Conservation (phyloP, 441 rosid genomes). For the Bruguiera hainesii region DNA sequence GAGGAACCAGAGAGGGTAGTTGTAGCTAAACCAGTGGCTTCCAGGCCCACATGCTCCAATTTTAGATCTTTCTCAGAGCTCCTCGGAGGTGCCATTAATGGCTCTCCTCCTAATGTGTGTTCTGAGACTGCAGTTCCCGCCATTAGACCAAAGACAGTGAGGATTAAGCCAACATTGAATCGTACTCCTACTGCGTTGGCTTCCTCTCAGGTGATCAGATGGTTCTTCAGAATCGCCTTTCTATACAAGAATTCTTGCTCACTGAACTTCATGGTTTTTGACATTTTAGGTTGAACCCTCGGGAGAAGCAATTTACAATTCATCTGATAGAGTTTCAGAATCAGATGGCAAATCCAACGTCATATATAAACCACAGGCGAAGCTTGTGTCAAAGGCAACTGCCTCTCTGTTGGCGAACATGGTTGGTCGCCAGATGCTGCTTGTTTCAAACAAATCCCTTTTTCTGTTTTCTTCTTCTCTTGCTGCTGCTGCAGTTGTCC, state of each 20-base stretch:
- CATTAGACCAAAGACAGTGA: slow-evolving; percentile 70
- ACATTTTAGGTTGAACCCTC: slow-evolving; percentile 43
- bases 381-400: slow-evolving; percentile 71
- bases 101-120: slow-evolving; percentile 35
- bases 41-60: slow-evolving; percentile 63
- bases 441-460: neutral
- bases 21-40: slow-evolving; percentile 80
- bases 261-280: slow-evolving; percentile 14
- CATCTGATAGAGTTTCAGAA: slow-evolving; percentile 36
- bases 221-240: slow-evolving; percentile 11
- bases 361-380: slow-evolving; percentile 79
- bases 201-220: slow-evolving; percentile 43
- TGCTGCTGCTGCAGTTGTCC: neutral
- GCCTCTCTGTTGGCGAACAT: slow-evolving; percentile 69
- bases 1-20: slow-evolving; percentile 61
- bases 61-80: slow-evolving; percentile 72
- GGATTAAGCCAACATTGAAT: slow-evolving; percentile 47
- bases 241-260: slow-evolving; percentile 14
- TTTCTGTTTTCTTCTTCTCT: neutral
- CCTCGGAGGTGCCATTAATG: slow-evolving; percentile 53
- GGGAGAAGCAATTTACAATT: slow-evolving; percentile 27
- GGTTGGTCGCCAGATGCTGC: slow-evolving; percentile 39
- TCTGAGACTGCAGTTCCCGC: slow-evolving; percentile 50
- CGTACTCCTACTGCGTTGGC: slow-evolving; percentile 27
- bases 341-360: slow-evolving; percentile 42